A percentile compares a stretch with the other conserved stretches of the same genome.
These are phyloP conservation scores for Verticillium dahliae DNA, from an alignment of 2,329 filamentous ascomycete species.

Conservation along the genomic window DNA sequence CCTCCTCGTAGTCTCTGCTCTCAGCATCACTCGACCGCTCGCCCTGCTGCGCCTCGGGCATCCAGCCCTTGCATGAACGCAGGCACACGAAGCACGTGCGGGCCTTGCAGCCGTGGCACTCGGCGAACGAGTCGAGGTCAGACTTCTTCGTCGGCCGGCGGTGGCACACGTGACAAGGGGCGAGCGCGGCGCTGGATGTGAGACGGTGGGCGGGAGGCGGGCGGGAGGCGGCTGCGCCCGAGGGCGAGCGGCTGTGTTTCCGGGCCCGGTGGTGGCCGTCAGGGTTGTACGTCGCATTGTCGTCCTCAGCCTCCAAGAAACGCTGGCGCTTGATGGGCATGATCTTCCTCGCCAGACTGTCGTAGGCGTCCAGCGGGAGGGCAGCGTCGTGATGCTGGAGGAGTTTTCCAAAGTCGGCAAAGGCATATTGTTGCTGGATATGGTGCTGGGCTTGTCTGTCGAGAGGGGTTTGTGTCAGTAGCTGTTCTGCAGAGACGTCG, in stretches of 20 bases:
- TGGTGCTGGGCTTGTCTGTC: not conserved
- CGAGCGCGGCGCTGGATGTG: constrained; percentile 24
- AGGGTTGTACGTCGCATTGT: not conserved
- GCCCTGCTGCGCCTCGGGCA: constrained; percentile 9
- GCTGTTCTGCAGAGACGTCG: not conserved
- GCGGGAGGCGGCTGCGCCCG: not conserved
- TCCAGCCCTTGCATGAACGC: constrained; percentile 51
- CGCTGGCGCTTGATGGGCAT: not conserved
- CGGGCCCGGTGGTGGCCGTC: not conserved
- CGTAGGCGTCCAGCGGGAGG: not conserved
- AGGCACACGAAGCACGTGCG: constrained; percentile 66
- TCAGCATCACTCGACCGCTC: constrained; percentile 2
- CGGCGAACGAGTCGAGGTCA: constrained; percentile 59
- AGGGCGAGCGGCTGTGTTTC: constrained; percentile 4
- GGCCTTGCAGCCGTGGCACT: constrained; percentile 55
- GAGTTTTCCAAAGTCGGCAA: not conserved
- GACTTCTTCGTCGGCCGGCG: constrained; percentile 57
- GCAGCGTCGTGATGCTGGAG: not conserved
- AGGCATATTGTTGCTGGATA: not conserved
- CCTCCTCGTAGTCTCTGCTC: constrained; percentile 18
- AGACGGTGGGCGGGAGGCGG: constrained; percentile 6
- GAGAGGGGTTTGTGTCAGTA: not conserved
- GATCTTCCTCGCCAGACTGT: not conserved
- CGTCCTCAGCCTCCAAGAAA: not conserved
- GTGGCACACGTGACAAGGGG: constrained; percentile 62